Conservation (phyloP, 208 protist genomes). For the Novymonas esmeraldas region DNA sequence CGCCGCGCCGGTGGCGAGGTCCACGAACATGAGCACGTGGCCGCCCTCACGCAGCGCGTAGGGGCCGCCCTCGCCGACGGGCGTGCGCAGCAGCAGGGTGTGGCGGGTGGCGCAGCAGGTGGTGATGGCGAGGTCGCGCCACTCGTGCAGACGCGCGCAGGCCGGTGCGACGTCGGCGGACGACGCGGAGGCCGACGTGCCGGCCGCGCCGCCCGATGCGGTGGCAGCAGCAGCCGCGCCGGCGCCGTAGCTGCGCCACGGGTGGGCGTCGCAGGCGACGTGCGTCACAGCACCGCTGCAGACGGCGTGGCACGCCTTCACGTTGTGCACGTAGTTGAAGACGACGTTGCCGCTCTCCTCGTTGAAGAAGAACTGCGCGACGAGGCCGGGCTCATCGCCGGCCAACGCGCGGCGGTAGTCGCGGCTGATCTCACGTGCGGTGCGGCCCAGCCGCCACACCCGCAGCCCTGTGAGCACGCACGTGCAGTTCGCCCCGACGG, state of each 20-base stretch:
- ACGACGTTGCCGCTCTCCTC: slow-evolving; percentile 86
- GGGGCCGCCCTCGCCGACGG: slow-evolving; percentile 30
- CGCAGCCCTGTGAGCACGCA: slow-evolving; percentile 82
- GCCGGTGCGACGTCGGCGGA: slow-evolving; percentile 21
- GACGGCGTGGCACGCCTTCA: slow-evolving; percentile 55
- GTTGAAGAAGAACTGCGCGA: slow-evolving; percentile 82
- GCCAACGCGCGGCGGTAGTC: slow-evolving; percentile 70
- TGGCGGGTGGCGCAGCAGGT: slow-evolving; percentile 33
- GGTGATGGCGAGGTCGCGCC: slow-evolving; percentile 36
- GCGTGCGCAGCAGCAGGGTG: slow-evolving; percentile 35
- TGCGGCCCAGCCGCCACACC: slow-evolving; percentile 73
- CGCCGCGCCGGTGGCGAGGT: slow-evolving; percentile 35
- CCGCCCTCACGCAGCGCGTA: slow-evolving; percentile 35
- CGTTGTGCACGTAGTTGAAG: slow-evolving; percentile 68
- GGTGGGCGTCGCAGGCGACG: slow-evolving; percentile 44
- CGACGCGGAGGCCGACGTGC: neutral
- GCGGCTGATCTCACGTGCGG: slow-evolving; percentile 65
- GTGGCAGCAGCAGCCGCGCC: slow-evolving; percentile 2
- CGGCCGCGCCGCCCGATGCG: neutral
- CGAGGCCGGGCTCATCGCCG: slow-evolving; percentile 75
- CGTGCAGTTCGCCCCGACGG: slow-evolving; percentile 69
- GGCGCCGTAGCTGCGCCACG: slow-evolving; percentile 30
- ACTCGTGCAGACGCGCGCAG: slow-evolving; percentile 43
- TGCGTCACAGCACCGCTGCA: slow-evolving; percentile 52
- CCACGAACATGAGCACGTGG: slow-evolving; percentile 51